Base-by-base conservation (phyloP, 805 yeast genomes). In the Ogataea ganodermae region DNA sequence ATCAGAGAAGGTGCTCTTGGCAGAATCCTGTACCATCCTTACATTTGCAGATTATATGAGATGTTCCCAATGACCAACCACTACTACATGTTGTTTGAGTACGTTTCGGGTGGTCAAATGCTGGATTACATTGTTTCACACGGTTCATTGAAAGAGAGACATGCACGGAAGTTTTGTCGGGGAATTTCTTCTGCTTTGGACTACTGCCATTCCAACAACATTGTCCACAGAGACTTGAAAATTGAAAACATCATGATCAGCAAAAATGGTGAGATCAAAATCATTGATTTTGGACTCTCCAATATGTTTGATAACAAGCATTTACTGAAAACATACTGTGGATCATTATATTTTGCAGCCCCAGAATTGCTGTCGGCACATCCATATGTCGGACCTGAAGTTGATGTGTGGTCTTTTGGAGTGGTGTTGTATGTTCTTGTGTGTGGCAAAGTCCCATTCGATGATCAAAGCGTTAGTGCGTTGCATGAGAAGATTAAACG, bases 341-440 rank as follows among this genome's bases (percentile, higher is more conserved):
- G 99, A 3, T 90, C 97, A 1, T 74, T 94, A 43, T 94, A 94
- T 66, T 94, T 94, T 78, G 99, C 99, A 0, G 99, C 99, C 0
- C 99, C 99, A 0, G 99, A 94, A 67, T 75, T 94, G 56, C 73
- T 94, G 45, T 86, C 88, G 49, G 99, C 98, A 1, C 83, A 82
- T 56, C 97, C 97, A 1, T 94, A 94, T 61, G 74, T 79, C 30
- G 99, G 99, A 0, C 99, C 99, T 1, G 99, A 94, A 66, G 97
- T 94, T 40, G 99, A 94, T 66, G 84, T 94, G 16, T 94, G 99
- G 99, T 89, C 97, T 2, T 92, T 91, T 73, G 99, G 99, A 54
- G 96, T 94, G 26, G 98, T 94, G 0, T 70, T 94, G 42, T 94
- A 89, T 62, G 99, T 94, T 6, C 74, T 94, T 51, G 97, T 94